phyloP scores from a whole-genome alignment of 2,329 filamentous ascomycete species.

The Uncinocarpus reesii region DNA sequence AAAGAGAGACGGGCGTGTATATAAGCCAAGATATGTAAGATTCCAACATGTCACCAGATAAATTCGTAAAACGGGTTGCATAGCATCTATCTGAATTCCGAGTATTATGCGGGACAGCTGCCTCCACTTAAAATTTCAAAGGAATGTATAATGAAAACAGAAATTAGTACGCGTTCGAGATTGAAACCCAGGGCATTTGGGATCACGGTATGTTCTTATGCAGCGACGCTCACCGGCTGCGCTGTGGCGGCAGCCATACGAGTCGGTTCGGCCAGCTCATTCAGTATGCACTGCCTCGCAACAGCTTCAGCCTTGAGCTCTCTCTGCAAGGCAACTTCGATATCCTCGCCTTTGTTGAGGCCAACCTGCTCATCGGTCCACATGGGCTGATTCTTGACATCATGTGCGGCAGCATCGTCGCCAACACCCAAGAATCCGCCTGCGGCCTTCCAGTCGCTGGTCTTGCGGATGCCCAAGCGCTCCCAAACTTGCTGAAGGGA shows the following conservation, averaged over 20 bases:
- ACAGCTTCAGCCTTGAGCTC: constrained; percentile 23
- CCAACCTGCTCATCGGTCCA: constrained; percentile 88
- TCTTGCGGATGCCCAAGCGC: constrained; percentile 81
- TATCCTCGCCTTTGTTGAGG: constrained; percentile 48
- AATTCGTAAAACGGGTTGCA: background rate
- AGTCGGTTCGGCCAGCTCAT: constrained; percentile 11
- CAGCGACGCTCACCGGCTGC: constrained; percentile 12
- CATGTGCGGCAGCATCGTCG: constrained; percentile 39
- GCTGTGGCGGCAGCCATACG: background rate
- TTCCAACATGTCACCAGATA: background rate
- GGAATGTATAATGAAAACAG: background rate
- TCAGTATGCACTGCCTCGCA: constrained; percentile 15
- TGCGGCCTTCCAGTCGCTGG: constrained; percentile 78
- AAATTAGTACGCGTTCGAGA: background rate
- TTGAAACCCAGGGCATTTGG: background rate
- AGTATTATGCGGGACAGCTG: background rate
- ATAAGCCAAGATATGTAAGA: background rate
- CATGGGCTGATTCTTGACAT: constrained; percentile 56
- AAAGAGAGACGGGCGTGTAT: background rate
- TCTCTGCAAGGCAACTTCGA: constrained; percentile 47
- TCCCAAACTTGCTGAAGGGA: constrained; percentile 83
- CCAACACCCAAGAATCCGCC: constrained; percentile 95
- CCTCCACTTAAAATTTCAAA: constrained; percentile 2
- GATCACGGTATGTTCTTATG: constrained; percentile 10
- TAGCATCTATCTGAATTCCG: background rate